Evolutionary conservation across 768 basidiomycete genomes (phyloP).

Genomic region (Suillus clintonianus): DNA sequence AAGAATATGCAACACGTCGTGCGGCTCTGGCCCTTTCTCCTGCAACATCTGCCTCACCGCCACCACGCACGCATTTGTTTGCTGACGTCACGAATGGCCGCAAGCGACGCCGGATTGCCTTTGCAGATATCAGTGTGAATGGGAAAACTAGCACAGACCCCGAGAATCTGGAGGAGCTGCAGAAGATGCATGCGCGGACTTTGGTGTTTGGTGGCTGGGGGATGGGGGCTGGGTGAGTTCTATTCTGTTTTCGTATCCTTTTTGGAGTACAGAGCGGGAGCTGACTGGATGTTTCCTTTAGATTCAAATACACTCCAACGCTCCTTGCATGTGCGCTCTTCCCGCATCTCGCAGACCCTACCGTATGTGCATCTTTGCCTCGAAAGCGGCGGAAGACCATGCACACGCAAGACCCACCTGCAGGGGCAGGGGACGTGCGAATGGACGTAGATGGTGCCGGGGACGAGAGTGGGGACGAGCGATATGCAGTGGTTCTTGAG

Average conservation of each 20-base stretch:
- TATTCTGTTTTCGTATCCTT: not conserved
- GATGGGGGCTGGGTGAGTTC: slow-evolving; percentile 46
- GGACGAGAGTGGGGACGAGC: slow-evolving; percentile 8
- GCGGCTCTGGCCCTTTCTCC: slow-evolving; percentile 36
- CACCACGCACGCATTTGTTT: slow-evolving; percentile 19
- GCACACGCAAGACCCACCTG: not conserved
- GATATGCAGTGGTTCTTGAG: slow-evolving; percentile 26
- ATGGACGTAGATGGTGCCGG: slow-evolving; percentile 13
- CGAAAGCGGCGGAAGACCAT: slow-evolving; percentile 31
- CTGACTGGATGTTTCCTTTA: slow-evolving; percentile 19
- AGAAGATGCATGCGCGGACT: slow-evolving; percentile 45
- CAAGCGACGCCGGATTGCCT: slow-evolving; percentile 28
- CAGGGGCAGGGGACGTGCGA: slow-evolving; percentile 8
- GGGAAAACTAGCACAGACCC: slow-evolving; percentile 22
- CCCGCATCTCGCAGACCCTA: slow-evolving; percentile 30
- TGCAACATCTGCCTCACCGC: slow-evolving; percentile 24
- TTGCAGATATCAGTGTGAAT: slow-evolving; percentile 19
- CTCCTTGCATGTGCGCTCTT: slow-evolving; percentile 47
- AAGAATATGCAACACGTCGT: slow-evolving; percentile 67
- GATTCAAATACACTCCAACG: slow-evolving; percentile 55
- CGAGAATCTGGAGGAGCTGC: slow-evolving; percentile 39
- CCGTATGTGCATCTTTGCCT: slow-evolving; percentile 15
- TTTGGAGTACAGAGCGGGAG: not conserved
- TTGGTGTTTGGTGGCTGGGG: slow-evolving; percentile 47
- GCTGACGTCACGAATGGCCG: slow-evolving; percentile 36